A percentile compares a stretch with the other conserved stretches of the same genome.
These are phyloP conservation scores for Amanita muscaria DNA, from an alignment of 768 basidiomycete species.

Conservation along the genomic window DNA sequence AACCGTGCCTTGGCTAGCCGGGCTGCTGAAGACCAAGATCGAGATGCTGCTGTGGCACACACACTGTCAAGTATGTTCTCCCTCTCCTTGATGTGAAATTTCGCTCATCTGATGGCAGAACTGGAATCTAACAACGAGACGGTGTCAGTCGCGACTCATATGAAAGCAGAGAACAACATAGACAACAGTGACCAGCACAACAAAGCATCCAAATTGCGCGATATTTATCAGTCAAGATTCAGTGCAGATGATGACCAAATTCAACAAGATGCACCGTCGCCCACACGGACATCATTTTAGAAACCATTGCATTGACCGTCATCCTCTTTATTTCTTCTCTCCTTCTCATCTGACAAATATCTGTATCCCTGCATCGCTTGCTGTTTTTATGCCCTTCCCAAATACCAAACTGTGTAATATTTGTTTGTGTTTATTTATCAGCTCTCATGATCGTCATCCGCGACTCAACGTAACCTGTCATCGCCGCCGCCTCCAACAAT, in stretches of 20 bases:
- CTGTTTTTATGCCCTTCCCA: conserved; percentile 1
- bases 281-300: conserved; percentile 23
- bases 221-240: conserved; percentile 76
- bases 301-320: conserved; percentile 13
- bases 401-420: not conserved
- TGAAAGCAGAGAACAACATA: not conserved
- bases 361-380: conserved; percentile 8
- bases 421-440: conserved; percentile 14
- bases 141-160: conserved; percentile 20
- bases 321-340: conserved; percentile 6
- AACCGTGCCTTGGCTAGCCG: conserved; percentile 79
- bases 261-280: conserved; percentile 18
- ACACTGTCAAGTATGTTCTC: conserved; percentile 57
- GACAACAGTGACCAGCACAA: conserved; percentile 39
- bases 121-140: conserved; percentile 47
- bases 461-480: too few species aligned
- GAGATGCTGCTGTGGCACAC: conserved; percentile 73
- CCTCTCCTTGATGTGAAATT: not conserved
- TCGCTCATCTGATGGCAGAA: conserved; percentile 29
- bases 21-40: conserved; percentile 80
- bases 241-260: conserved; percentile 29
- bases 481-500: too few species aligned
- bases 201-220: conserved; percentile 65
- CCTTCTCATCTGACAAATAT: conserved; percentile 12
- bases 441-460: not conserved